These are phyloP conservation scores for Phytophthora hibernalis DNA, from an alignment of 352 stramenopile genomes.

Conservation along the genomic window DNA sequence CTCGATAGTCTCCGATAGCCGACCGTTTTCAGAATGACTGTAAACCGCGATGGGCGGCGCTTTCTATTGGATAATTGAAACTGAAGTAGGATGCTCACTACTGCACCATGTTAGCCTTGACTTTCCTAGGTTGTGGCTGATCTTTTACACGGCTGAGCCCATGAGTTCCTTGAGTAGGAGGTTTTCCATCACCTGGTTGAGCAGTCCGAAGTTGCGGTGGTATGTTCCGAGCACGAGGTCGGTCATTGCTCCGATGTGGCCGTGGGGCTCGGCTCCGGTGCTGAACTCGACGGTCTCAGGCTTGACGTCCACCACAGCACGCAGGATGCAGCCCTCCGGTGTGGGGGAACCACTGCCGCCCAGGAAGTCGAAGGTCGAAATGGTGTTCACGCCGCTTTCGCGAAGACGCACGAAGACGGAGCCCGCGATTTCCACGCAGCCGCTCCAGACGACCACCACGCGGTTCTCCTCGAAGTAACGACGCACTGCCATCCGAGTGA, in stretches of 20 bases:
- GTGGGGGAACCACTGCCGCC: background rate
- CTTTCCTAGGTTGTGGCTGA: too few species aligned
- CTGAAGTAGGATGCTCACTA: too few species aligned
- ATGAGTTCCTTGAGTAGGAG: constrained; percentile 42
- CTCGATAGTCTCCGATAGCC: background rate
- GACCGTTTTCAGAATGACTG: background rate
- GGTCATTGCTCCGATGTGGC: constrained; percentile 48
- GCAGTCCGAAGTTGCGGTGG: constrained; percentile 46
- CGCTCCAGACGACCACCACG: constrained; percentile 41
- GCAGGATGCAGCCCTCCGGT: constrained; percentile 19
- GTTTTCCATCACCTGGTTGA: constrained; percentile 52
- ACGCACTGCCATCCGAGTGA: constrained; percentile 33
- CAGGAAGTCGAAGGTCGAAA: constrained; percentile 28
- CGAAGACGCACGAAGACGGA: constrained; percentile 50
- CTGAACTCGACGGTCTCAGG: constrained; percentile 36
- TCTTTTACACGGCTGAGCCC: background rate
- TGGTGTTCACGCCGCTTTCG: constrained; percentile 31
- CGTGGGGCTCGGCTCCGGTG: constrained; percentile 5
- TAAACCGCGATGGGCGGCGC: background rate
- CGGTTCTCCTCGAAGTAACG: constrained; percentile 35
- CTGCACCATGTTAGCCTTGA: background rate
- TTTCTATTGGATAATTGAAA: background rate
- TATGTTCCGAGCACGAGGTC: constrained; percentile 59
- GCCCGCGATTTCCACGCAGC: constrained; percentile 44
- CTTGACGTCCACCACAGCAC: constrained; percentile 26